Conservation (phyloP, 805 yeast species). For the Saccharomycopsis sp. region DNA sequence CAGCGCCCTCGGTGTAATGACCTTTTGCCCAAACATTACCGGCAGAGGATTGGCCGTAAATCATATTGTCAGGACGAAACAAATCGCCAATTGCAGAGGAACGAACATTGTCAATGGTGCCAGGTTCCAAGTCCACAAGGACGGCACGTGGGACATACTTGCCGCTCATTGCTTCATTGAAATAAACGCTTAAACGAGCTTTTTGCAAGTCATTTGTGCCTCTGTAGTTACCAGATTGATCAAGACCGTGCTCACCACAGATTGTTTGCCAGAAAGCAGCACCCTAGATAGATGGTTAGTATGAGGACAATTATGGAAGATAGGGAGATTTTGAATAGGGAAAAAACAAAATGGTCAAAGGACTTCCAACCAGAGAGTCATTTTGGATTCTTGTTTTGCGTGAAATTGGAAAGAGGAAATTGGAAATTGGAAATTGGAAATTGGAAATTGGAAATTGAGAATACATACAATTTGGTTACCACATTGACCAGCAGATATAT, state of each 20-base stretch:
- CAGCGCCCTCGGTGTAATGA: constrained; percentile 95
- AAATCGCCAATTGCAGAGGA: constrained; percentile 73
- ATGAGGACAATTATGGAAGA: background rate
- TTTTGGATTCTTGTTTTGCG: too few species aligned
- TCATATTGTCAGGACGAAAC: constrained; percentile 87
- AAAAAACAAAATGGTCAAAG: too few species aligned
- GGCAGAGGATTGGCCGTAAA: constrained; percentile 85
- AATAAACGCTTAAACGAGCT: constrained; percentile 67
- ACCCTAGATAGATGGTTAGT: constrained; percentile 45
- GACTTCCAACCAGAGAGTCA: too few species aligned
- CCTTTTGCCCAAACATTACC: constrained; percentile 98
- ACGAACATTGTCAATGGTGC: constrained; percentile 80
- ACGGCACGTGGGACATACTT: constrained; percentile 93
- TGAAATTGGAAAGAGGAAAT: too few species aligned
- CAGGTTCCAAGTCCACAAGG: constrained; percentile 88
- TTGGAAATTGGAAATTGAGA: too few species aligned
- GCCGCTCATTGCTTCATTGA: constrained; percentile 77
- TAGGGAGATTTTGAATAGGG: too few species aligned
- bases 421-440: too few species aligned
- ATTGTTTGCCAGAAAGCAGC: constrained; percentile 92
- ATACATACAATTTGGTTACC: constrained; percentile 87
- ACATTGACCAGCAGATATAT: constrained; percentile 96
- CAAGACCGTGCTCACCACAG: constrained; percentile 82
- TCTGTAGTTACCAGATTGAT: constrained; percentile 62
- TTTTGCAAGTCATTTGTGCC: constrained; percentile 47